Evolutionary conservation across 352 stramenopile species (phyloP).

Genomic region (Globisporangium perplexum): DNA sequence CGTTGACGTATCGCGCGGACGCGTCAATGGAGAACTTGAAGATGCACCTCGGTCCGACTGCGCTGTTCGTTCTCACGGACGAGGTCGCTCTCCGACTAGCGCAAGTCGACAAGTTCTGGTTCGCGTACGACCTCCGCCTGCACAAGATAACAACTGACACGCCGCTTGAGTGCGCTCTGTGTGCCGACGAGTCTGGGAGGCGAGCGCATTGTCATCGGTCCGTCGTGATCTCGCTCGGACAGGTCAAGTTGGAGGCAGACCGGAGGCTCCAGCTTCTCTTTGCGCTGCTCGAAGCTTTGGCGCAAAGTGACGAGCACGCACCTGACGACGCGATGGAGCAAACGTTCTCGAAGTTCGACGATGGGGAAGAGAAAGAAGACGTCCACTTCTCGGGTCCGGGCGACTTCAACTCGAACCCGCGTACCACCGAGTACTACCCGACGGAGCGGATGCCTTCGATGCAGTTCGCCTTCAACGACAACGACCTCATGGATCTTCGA

Average conservation of each 20-base stretch:
- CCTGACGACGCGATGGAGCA: conserved; percentile 23
- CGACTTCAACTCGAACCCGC: conserved; percentile 18
- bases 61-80: conserved; percentile 79
- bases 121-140: conserved; percentile 69
- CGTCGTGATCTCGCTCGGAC: conserved; percentile 57
- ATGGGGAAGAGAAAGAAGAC: conserved; percentile 15
- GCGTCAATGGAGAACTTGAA: conserved; percentile 56
- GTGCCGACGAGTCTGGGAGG: conserved; percentile 53
- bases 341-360: conserved; percentile 20
- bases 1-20: conserved; percentile 61
- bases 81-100: conserved; percentile 83
- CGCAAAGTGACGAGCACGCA: conserved; percentile 27
- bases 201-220: conserved; percentile 55
- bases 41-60: conserved; percentile 67
- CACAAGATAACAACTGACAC: conserved; percentile 36
- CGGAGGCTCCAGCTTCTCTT: conserved; percentile 77
- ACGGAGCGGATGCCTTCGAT: conserved; percentile 61
- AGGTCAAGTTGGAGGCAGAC: conserved; percentile 85
- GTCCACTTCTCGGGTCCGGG: conserved; percentile 7
- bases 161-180: conserved; percentile 45
- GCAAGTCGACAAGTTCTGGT: conserved; percentile 76
- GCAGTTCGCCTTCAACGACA: conserved; percentile 54
- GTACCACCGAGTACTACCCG: conserved; percentile 24
- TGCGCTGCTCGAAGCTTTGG: conserved; percentile 68
- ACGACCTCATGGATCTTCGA: conserved; percentile 39